Percentiles rank a stretch among this genome's conserved stretches.
Evolutionary conservation across 768 basidiomycete genomes (phyloP).

Genomic region (Lenzites betulinus): DNA sequence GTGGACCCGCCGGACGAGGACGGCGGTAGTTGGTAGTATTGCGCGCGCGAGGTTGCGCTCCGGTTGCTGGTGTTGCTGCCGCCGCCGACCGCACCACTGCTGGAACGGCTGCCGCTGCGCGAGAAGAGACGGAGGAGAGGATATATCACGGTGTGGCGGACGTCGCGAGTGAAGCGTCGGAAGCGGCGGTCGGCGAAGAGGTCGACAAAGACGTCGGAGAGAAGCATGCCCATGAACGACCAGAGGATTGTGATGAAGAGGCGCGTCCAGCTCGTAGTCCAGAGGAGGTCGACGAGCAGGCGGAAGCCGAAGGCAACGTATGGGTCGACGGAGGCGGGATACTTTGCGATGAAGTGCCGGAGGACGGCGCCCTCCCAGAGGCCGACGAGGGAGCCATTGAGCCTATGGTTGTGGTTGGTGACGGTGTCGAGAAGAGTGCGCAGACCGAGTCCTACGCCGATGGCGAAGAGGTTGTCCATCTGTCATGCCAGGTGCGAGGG

Average conservation of each 20-base stretch:
- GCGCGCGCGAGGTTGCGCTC: constrained; percentile 18
- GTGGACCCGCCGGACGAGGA: constrained; percentile 18
- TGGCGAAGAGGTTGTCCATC: constrained; percentile 75
- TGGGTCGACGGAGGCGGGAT: constrained; percentile 66
- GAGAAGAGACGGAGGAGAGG: constrained; percentile 16
- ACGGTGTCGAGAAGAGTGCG: constrained; percentile 62
- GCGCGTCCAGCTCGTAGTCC: constrained; percentile 55
- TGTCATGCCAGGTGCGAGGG: constrained; percentile 20
- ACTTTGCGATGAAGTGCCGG: constrained; percentile 69
- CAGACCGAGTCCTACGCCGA: constrained; percentile 64
- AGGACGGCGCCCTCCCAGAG: constrained; percentile 80
- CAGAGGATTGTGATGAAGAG: constrained; percentile 52
- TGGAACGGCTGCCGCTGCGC: not conserved
- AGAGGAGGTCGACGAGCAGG: constrained; percentile 70
- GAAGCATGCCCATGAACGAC: constrained; percentile 53
- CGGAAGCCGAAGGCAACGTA: constrained; percentile 68
- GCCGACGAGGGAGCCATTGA: constrained; percentile 69
- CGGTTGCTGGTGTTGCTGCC: not conserved
- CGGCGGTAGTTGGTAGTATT: constrained; percentile 21
- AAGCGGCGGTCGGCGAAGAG: constrained; percentile 46
- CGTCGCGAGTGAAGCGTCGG: constrained; percentile 30
- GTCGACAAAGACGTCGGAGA: constrained; percentile 52
- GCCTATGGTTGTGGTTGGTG: constrained; percentile 48
- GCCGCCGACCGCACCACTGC: not conserved
- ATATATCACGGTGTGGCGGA: constrained; percentile 26